phyloP scores from a whole-genome alignment of 352 stramenopile genomes.

The Pythium phragmitis region DNA sequence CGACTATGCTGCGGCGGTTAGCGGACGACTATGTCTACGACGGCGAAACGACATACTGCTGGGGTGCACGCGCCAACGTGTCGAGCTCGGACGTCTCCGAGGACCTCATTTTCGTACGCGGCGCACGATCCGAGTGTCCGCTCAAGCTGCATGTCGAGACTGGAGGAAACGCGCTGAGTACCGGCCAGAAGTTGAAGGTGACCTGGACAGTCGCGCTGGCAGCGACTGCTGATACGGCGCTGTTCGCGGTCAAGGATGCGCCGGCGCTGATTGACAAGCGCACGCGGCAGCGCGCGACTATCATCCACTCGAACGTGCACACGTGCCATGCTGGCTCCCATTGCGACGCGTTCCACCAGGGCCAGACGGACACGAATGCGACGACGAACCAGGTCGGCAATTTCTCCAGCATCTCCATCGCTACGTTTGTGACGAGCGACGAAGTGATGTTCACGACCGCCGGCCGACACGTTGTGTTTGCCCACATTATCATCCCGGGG shows the following conservation, averaged over 20 bases:
- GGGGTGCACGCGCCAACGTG: conserved; percentile 24
- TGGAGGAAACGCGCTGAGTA: neutral
- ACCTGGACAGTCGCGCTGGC: conserved; percentile 27
- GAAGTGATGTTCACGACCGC: conserved; percentile 25
- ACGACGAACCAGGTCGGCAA: conserved; percentile 30
- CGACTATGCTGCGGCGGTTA: neutral
- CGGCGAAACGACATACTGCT: conserved; percentile 41
- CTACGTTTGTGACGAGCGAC: conserved; percentile 23
- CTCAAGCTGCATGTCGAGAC: conserved; percentile 17
- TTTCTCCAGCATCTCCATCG: conserved; percentile 11
- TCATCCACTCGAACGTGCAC: conserved; percentile 30
- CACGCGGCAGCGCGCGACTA: conserved; percentile 20
- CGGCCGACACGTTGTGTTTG: conserved; percentile 32
- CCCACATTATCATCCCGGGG: conserved; percentile 34
- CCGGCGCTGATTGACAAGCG: conserved; percentile 16
- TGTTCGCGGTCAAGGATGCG: conserved; percentile 17
- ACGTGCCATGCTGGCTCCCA: conserved; percentile 16
- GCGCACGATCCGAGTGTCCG: conserved; percentile 25
- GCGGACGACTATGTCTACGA: conserved; percentile 22
- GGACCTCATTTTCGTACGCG: conserved; percentile 19
- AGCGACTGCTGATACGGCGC: neutral
- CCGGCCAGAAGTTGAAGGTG: conserved; percentile 16
- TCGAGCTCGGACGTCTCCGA: conserved; percentile 19
- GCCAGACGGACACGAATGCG: conserved; percentile 20
- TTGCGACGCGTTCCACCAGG: conserved; percentile 29